These are phyloP conservation scores for Oryza rufipogon DNA, from an alignment of 176 grass and related monocot species.

Conservation along the genomic window DNA sequence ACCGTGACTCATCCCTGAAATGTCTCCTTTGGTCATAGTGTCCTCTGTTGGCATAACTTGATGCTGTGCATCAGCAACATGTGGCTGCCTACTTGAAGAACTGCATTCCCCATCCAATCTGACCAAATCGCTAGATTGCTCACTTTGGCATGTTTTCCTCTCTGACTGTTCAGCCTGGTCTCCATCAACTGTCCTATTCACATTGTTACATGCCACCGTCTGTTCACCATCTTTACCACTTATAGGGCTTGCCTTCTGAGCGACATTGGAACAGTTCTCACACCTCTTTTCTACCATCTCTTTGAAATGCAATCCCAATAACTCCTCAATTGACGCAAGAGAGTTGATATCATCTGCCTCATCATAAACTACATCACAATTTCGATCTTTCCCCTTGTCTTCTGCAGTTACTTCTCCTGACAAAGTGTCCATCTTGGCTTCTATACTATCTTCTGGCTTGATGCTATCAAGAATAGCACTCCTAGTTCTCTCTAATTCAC, in stretches of 20 bases:
- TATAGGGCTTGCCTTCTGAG: not conserved
- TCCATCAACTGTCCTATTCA: too few relatives aligned
- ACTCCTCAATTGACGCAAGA: too few relatives aligned
- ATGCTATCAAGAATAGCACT: not conserved
- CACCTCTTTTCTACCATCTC: too few relatives aligned
- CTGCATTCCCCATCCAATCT: slow-evolving; percentile 27
- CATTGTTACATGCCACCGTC: too few relatives aligned
- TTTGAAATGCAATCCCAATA: too few relatives aligned
- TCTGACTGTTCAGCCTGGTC: too few relatives aligned
- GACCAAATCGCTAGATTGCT: slow-evolving; percentile 7
- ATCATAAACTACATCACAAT: not conserved
- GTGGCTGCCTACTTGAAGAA: slow-evolving; percentile 29
- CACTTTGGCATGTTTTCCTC: too few relatives aligned
- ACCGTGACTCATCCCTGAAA: not conserved
- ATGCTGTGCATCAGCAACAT: slow-evolving; percentile 32
- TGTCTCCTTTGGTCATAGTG: not conserved
- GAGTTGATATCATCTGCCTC: too few relatives aligned
- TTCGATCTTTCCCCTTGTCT: slow-evolving; percentile 9
- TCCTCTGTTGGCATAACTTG: slow-evolving; percentile 12
- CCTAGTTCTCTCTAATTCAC: not conserved
- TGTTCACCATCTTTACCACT: slow-evolving; percentile 15
- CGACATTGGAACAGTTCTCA: not conserved
- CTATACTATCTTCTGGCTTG: not conserved
- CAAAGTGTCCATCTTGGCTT: not conserved
- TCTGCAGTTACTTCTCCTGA: not conserved